Percentiles rank a stretch among this genome's conserved stretches.
These are phyloP conservation scores for Aquilaria yunnanensis DNA, from an alignment of 345 rosid species.

Conservation along the genomic window DNA sequence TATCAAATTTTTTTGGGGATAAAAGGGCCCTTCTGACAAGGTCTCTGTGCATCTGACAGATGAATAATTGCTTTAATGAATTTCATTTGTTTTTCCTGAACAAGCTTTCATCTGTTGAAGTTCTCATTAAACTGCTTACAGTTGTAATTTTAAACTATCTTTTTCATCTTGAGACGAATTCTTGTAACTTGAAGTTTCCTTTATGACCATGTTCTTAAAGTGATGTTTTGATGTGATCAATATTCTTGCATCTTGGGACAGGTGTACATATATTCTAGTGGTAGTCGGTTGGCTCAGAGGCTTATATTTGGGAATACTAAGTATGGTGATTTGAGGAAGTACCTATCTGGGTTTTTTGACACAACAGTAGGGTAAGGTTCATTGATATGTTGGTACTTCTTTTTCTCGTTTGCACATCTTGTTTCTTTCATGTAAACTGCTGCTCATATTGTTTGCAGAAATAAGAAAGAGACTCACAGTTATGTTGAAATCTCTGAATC, in stretches of 20 bases:
- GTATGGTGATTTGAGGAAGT: conserved; percentile 79
- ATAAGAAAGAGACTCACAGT: conserved; percentile 69
- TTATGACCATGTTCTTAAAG: neutral
- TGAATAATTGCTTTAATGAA: no score
- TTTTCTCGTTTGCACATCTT: neutral
- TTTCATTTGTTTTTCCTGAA: no score
- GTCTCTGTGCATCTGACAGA: no score
- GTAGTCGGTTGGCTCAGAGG: conserved; percentile 93
- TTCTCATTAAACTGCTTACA: no score
- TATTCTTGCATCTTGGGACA: conserved; percentile 16
- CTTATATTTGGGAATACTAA: conserved; percentile 82
- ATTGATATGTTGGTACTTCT: neutral
- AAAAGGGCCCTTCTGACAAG: no score
- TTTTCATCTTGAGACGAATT: no score
- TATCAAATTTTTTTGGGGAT: no score
- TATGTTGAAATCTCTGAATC: conserved; percentile 69
- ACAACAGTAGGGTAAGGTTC: conserved; percentile 68
- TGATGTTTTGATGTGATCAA: conserved; percentile 2
- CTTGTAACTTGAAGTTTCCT: no score
- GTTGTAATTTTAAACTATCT: no score
- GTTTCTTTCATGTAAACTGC: neutral
- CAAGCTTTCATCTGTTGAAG: no score
- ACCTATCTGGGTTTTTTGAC: conserved; percentile 79
- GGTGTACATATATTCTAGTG: conserved; percentile 96
- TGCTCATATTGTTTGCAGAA: conserved; percentile 38